Conservation (phyloP, 2,329 filamentous ascomycete species). For the Fonsecaea pedrosoi region DNA sequence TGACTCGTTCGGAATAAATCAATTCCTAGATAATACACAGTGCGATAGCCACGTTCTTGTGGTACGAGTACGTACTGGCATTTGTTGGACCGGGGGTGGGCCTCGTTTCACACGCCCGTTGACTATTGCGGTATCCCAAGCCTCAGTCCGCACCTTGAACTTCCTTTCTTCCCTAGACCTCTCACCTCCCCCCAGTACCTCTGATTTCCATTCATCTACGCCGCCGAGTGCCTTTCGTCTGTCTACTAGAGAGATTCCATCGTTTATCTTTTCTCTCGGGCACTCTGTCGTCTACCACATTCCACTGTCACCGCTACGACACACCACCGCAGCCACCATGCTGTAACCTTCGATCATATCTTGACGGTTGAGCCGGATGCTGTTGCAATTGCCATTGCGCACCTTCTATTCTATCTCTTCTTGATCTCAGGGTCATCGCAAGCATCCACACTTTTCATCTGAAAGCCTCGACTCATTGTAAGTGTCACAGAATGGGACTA, state of each 20-base stretch:
- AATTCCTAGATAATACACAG: constrained; percentile 24
- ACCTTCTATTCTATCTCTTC: constrained; percentile 23
- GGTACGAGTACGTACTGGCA: constrained; percentile 32
- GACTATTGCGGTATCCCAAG: constrained; percentile 30
- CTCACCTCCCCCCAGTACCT: constrained; percentile 21
- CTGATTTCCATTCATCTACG: constrained; percentile 15
- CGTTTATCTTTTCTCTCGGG: constrained; percentile 47
- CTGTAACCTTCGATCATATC: constrained; percentile 36
- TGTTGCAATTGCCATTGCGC: constrained; percentile 35
- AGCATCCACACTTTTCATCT: constrained; percentile 39
- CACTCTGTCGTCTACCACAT: constrained; percentile 1
- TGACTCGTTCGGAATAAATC: constrained; percentile 27
- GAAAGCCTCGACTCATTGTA: constrained; percentile 37
- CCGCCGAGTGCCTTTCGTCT: constrained; percentile 2
- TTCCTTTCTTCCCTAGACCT: constrained; percentile 29
- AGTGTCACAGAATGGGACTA: constrained; percentile 41
- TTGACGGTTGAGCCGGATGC: constrained; percentile 37
- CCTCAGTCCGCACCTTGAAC: constrained; percentile 25
- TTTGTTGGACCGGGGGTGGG: constrained; percentile 26
- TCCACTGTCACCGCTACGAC: constrained; percentile 9
- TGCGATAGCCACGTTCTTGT: constrained; percentile 35
- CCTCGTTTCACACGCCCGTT: constrained; percentile 29
- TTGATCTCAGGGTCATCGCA: constrained; percentile 36
- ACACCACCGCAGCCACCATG: constrained; percentile 42
- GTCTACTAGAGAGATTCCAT: constrained; percentile 22